phyloP scores from a whole-genome alignment of 2,329 filamentous ascomycete species.

The Simplicillium sp. region DNA sequence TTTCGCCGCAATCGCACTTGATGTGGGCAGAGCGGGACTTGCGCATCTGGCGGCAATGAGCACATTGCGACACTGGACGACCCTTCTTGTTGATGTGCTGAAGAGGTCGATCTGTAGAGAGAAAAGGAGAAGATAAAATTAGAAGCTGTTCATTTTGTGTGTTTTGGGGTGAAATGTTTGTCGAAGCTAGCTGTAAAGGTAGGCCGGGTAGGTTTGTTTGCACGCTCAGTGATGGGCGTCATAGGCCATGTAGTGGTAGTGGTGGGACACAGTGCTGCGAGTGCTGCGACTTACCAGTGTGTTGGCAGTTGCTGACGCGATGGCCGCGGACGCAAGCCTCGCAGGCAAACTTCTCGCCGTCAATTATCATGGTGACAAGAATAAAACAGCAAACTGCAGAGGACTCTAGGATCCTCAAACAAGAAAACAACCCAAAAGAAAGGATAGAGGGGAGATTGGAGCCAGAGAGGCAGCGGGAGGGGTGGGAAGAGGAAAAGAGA shows the following conservation, averaged over 20 bases:
- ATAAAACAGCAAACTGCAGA: slow-evolving; percentile 4
- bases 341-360: slow-evolving; percentile 97
- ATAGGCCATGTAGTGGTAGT: neutral
- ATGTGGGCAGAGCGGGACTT: slow-evolving; percentile 92
- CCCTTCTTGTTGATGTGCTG: slow-evolving; percentile 97
- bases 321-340: slow-evolving; percentile 97
- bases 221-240: neutral
- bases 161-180: neutral
- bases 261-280: slow-evolving; percentile 4
- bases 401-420: slow-evolving; percentile 5
- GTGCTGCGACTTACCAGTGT: slow-evolving; percentile 62
- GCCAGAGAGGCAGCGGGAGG: neutral
- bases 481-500: neutral
- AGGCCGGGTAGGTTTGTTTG: too few relatives aligned
- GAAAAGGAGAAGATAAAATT: neutral
- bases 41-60: slow-evolving; percentile 90
- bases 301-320: slow-evolving; percentile 97
- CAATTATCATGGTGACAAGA: slow-evolving; percentile 58
- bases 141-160: neutral
- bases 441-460: slow-evolving; percentile 3
- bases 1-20: slow-evolving; percentile 95
- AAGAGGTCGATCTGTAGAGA: slow-evolving; percentile 66
- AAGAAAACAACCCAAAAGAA: slow-evolving; percentile 3
- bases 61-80: slow-evolving; percentile 93
- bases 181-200: neutral